phyloP scores from a whole-genome alignment of 108 stramenopile species.

The Parietichytrium sp. region DNA sequence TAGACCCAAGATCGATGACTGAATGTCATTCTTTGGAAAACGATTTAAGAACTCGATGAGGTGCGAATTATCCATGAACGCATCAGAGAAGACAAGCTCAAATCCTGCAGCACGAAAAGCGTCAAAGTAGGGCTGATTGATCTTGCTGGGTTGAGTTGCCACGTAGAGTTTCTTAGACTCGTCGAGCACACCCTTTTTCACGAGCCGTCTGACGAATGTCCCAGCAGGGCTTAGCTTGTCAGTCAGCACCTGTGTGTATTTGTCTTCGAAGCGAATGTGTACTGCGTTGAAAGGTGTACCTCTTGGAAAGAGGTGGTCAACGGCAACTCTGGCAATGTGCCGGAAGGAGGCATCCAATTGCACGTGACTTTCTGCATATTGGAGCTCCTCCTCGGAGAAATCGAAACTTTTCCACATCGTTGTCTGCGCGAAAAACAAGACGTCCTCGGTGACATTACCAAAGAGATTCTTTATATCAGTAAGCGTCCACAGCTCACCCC shows the following conservation, averaged over 20 bases:
- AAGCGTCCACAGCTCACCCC: background rate
- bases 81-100: background rate
- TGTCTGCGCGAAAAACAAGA: constrained; percentile 1
- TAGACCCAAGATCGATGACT: background rate
- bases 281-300: background rate
- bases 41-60: background rate
- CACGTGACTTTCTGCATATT: background rate
- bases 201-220: background rate
- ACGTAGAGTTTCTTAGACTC: background rate
- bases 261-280: constrained; percentile 1
- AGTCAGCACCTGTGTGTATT: background rate
- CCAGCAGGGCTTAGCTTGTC: background rate
- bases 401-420: constrained; percentile 27
- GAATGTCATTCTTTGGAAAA: constrained; percentile 13
- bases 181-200: background rate
- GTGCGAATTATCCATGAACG: background rate
- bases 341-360: background rate
- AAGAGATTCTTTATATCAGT: background rate
- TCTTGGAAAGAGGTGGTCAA: background rate
- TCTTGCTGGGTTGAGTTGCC: background rate
- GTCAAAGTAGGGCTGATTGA: background rate
- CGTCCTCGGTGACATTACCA: background rate
- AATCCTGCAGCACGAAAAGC: constrained; percentile 2
- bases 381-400: constrained; percentile 3
- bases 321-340: background rate